phyloP scores from a whole-genome alignment of 2,329 filamentous ascomycete species.

The Botrytis aclada region DNA sequence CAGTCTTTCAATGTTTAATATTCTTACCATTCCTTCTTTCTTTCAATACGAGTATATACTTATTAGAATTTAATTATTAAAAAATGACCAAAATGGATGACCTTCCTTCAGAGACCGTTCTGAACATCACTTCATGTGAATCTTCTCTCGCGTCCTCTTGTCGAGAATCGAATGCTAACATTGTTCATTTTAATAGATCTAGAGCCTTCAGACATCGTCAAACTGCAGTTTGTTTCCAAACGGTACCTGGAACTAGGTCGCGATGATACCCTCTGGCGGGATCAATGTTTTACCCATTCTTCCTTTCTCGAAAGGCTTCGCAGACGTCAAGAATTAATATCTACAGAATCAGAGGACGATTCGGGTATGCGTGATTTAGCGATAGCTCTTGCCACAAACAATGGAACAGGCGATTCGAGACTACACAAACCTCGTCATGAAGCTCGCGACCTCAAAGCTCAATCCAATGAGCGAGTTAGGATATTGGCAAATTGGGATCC shows the following conservation, averaged over 20 bases:
- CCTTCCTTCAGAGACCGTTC: slow-evolving; percentile 19
- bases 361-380: slow-evolving; percentile 40
- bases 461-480: slow-evolving; percentile 46
- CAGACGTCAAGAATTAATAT: slow-evolving; percentile 47
- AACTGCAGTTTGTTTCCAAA: slow-evolving; percentile 66
- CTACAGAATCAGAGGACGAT: slow-evolving; percentile 40
- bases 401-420: slow-evolving; percentile 34
- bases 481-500: slow-evolving; percentile 82
- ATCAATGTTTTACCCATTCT: slow-evolving; percentile 69
- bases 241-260: slow-evolving; percentile 64
- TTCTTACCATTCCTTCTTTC: neutral
- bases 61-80: neutral
- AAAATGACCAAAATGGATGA: slow-evolving; percentile 16
- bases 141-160: neutral
- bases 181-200: slow-evolving; percentile 48
- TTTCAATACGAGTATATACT: neutral
- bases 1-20: neutral
- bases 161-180: neutral
- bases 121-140: slow-evolving; percentile 17
- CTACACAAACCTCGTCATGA: slow-evolving; percentile 28
- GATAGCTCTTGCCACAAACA: slow-evolving; percentile 29
- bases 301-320: slow-evolving; percentile 60
- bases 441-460: slow-evolving; percentile 28
- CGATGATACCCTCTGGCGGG: slow-evolving; percentile 74
- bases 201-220: slow-evolving; percentile 61